Base-by-base conservation (phyloP, 2,329 filamentous ascomycete species). In the Claviceps purpurea region DNA sequence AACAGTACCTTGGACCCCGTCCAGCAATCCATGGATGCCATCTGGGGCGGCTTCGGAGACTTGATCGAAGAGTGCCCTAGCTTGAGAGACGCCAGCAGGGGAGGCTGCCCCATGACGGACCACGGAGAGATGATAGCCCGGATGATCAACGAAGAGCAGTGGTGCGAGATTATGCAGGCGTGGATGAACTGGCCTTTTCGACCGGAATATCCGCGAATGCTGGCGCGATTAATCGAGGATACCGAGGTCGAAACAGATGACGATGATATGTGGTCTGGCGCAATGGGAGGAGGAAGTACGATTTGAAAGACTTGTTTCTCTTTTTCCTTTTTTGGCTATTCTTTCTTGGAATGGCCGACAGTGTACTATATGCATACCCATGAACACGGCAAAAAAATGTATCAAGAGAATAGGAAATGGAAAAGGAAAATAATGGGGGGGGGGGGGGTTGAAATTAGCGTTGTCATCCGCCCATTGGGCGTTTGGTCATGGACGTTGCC, bases 111-210 rank as follows among this genome's bases (percentile, higher is more conserved):
- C 0, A 52, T 68, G 30, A 59, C 56, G 13, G 70, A 70, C 3
- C 57, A 67, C 13, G 68, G 68, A 2, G 65, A 70, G 51, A 50
- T 84, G 38, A 62, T 64, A 0, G 67, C 74, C 5, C 66, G 81
- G 4, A 62, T 65, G 26, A 57, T 87, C 53, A 79, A 75, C 44
- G 63, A 70, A 57, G 59, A 62, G 14, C 81, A 85, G 70, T 71
- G 81, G 62, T 62, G 71, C 18, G 78, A 84, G 54, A 65, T 87
- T 16, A 55, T 81, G 4, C 70, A 77, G 56, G 74, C 75, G 0
- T 87, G 79, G 73, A 71, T 79, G 64, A 68, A 74, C 49, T 88
- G 84, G 84, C 82, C 82, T 0, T 86, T 85, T 57, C 65, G 67
- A 2, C 81, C 80, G 1, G 57, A 61, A 2, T 76, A 75, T 55